Evolutionary conservation across 768 basidiomycete genomes (phyloP).

Genomic region (Rhodotorula kratochvilovae): DNA sequence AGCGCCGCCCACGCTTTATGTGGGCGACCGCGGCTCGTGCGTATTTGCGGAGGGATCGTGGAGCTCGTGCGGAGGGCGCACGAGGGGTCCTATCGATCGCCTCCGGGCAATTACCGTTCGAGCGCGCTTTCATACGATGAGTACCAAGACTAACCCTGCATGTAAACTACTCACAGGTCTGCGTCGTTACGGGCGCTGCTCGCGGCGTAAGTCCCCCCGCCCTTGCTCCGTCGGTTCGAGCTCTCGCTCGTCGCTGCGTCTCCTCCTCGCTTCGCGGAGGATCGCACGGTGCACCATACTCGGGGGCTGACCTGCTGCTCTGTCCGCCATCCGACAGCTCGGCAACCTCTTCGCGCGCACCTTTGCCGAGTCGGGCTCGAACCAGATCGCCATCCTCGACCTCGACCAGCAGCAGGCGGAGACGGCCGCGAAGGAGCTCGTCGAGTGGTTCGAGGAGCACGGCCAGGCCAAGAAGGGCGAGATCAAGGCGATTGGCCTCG

Average conservation of each 20-base stretch:
- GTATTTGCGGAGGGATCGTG: too few relatives aligned
- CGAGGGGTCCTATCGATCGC: too few relatives aligned
- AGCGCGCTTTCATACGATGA: too few relatives aligned
- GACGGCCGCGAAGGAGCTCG: constrained; percentile 65
- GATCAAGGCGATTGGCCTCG: constrained; percentile 67
- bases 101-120: too few relatives aligned
- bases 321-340: constrained; percentile 47
- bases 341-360: constrained; percentile 87
- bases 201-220: constrained; percentile 54
- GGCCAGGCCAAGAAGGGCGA: constrained; percentile 58
- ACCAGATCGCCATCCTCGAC: constrained; percentile 73
- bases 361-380: constrained; percentile 81
- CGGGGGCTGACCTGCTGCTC: too few relatives aligned
- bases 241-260: background rate
- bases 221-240: background rate
- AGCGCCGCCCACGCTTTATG: too few relatives aligned
- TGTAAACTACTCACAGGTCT: constrained; percentile 69
- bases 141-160: too few relatives aligned
- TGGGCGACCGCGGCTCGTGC: too few relatives aligned
- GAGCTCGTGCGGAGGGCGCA: background rate
- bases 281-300: too few relatives aligned
- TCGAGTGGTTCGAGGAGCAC: constrained; percentile 53
- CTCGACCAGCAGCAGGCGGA: constrained; percentile 66
- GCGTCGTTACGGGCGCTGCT: constrained; percentile 88
- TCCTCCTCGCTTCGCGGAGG: background rate